Conservation (phyloP, 1,284 basidiomycete genomes). For the Agroathelia rolfsii region DNA sequence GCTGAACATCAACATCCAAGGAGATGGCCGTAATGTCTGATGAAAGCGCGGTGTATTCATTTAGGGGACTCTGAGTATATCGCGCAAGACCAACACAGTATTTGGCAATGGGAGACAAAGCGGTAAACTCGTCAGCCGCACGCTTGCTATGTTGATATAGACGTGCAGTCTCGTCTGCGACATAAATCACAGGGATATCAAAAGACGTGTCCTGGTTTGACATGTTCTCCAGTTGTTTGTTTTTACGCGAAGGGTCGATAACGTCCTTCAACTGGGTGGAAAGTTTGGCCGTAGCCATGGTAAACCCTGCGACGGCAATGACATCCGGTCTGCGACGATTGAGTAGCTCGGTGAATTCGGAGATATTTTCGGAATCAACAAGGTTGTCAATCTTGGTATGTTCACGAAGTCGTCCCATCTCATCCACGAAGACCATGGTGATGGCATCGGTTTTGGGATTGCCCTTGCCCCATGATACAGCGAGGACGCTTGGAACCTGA, state of each 20-base stretch:
- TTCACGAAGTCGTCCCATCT: constrained; percentile 82
- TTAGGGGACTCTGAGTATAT: constrained; percentile 89
- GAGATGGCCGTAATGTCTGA: constrained; percentile 72
- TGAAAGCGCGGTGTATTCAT: constrained; percentile 86
- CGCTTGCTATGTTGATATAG: constrained; percentile 90
- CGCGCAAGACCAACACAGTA: constrained; percentile 94
- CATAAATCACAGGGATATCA: constrained; percentile 72
- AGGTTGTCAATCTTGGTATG: constrained; percentile 86
- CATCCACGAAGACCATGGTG: constrained; percentile 78
- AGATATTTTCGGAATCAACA: constrained; percentile 51
- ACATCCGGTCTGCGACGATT: constrained; percentile 80
- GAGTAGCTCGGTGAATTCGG: constrained; percentile 77
- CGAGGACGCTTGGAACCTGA: constrained; percentile 78
- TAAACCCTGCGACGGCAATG: constrained; percentile 85
- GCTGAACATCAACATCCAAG: constrained; percentile 80
- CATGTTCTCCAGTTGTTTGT: constrained; percentile 19
- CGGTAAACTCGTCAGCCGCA: constrained; percentile 79
- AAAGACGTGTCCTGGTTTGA: constrained; percentile 31
- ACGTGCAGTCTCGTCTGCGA: constrained; percentile 87
- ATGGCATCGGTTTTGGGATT: constrained; percentile 89
- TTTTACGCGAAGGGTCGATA: constrained; percentile 26
- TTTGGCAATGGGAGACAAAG: constrained; percentile 73
- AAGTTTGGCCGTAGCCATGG: constrained; percentile 70
- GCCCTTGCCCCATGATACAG: constrained; percentile 91
- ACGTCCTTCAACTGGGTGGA: constrained; percentile 58